Evolutionary conservation across 164 flowering plant species (phyloP), one percentile per base, ranked within the genome.

Genomic region (Dillenia suffruticosa): DNA sequence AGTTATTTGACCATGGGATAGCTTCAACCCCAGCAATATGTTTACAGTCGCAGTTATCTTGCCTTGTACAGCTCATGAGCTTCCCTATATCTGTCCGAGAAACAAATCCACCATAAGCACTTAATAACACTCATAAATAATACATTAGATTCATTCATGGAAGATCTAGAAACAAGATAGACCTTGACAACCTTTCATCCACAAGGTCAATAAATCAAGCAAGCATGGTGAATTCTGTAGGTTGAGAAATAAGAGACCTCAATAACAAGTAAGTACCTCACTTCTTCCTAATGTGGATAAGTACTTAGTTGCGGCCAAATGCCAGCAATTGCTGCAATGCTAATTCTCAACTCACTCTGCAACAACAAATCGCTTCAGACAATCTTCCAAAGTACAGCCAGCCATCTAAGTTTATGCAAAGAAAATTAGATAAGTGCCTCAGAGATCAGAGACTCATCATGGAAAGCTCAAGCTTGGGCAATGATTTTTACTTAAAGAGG

Each of bases 291-390:
- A 46, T 9, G 65, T 15, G 16, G 84, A 79, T 48, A 89, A 63
- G 68, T 79, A 88, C 67, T 85, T 88, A 43, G 78, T 61, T 43
- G 90, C 97, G 70, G 86, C 84, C 62, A 67, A 57, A 73, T 94
- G 99, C 96, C 93, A 94, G 74, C 99, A 94, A 17, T 57, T 70
- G 70, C 69, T 72, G 76, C 97, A 94, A 47, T 43, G 72, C 69
- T 87, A 90, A 60, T 82, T 84, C 63, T 89, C 91, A 62, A 91
- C 66, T 61, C 63, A 66, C 65, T 94, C 97, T 26, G 89, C 78
- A 59, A 69, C 76, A 63, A 79, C 62, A 57, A 86, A 89, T 63
- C 77, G 77, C 79, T 74, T 82, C 62, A 90, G 64, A 78, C 97
- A 89, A 77, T 86, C 84, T 72, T 83, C 88, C 64, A 94, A 46